Evolutionary conservation across 2,329 filamentous ascomycete genomes (phyloP).

Genomic region (Scytalidium sp.): DNA sequence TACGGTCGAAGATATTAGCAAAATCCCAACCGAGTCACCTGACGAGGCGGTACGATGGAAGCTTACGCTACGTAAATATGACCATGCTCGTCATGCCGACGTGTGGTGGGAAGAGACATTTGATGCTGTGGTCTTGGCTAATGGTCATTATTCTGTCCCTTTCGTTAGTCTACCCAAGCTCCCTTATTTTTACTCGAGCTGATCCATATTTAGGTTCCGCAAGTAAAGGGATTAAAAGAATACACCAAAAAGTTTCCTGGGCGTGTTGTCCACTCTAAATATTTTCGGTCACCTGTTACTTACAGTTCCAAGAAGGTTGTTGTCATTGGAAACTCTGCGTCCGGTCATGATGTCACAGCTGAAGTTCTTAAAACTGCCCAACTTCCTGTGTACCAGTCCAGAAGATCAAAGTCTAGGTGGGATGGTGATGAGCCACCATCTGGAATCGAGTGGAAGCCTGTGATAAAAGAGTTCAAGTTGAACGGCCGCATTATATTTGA

Average conservation of each 20-base stretch:
- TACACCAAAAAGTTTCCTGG: slow-evolving; percentile 59
- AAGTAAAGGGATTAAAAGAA: slow-evolving; percentile 52
- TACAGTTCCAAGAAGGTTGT: slow-evolving; percentile 71
- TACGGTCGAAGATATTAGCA: slow-evolving; percentile 47
- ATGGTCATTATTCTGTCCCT: slow-evolving; percentile 70
- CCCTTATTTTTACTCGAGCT: neutral
- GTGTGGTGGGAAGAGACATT: slow-evolving; percentile 53
- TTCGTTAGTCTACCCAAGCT: slow-evolving; percentile 40
- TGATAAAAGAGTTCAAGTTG: slow-evolving; percentile 41
- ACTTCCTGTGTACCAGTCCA: slow-evolving; percentile 48
- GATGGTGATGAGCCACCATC: slow-evolving; percentile 44
- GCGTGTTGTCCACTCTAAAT: slow-evolving; percentile 70
- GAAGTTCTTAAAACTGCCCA: slow-evolving; percentile 47
- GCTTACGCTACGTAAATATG: slow-evolving; percentile 44
- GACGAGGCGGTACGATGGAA: slow-evolving; percentile 36
- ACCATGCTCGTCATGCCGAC: slow-evolving; percentile 40
- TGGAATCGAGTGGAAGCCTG: slow-evolving; percentile 52
- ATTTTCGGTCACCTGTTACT: slow-evolving; percentile 63
- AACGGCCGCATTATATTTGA: slow-evolving; percentile 52
- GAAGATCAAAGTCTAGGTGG: slow-evolving; percentile 46
- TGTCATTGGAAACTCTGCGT: slow-evolving; percentile 81
- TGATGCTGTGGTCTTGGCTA: slow-evolving; percentile 72
- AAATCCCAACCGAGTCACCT: slow-evolving; percentile 16
- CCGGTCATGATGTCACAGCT: slow-evolving; percentile 74
- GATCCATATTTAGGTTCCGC: slow-evolving; percentile 42